Percentiles rank a stretch among this genome's conserved stretches.
Conservation (phyloP, 2,329 filamentous ascomycete species). For the Beauveria bassiana region DNA sequence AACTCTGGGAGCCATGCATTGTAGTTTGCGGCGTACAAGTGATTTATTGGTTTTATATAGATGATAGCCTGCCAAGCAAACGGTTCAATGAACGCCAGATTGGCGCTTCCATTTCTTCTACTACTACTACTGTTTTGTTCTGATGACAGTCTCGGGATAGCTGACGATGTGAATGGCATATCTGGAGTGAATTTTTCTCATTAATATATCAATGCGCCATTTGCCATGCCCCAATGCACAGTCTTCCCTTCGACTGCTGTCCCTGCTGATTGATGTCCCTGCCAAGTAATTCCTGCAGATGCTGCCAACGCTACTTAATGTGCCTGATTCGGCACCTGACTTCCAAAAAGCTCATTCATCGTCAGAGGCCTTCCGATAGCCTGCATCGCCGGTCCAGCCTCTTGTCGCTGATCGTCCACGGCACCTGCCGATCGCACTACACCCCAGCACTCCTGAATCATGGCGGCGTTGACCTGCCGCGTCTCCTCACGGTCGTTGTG, state of each 20-base stretch:
- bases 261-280: not conserved
- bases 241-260: not conserved
- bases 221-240: not conserved
- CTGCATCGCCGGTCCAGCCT: slow-evolving; percentile 35
- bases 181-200: not conserved
- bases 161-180: too few relatives aligned
- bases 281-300: not conserved
- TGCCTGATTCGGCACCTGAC: slow-evolving; percentile 18
- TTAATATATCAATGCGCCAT: not conserved
- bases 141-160: too few relatives aligned
- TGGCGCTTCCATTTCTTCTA: not conserved
- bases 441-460: slow-evolving; percentile 37
- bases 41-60: slow-evolving; percentile 5
- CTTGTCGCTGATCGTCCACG: slow-evolving; percentile 22
- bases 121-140: not conserved
- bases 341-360: slow-evolving; percentile 38
- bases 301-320: not conserved
- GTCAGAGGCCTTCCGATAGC: slow-evolving; percentile 37
- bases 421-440: slow-evolving; percentile 23
- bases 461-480: slow-evolving; percentile 31
- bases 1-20: slow-evolving; percentile 1
- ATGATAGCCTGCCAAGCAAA: not conserved
- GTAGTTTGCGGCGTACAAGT: slow-evolving; percentile 1
- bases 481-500: slow-evolving; percentile 42
- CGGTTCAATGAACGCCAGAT: not conserved